A percentile compares a stretch with the other conserved stretches of the same genome.
Conservation (phyloP, 106 monocot species). For the Chionographis japonica region DNA sequence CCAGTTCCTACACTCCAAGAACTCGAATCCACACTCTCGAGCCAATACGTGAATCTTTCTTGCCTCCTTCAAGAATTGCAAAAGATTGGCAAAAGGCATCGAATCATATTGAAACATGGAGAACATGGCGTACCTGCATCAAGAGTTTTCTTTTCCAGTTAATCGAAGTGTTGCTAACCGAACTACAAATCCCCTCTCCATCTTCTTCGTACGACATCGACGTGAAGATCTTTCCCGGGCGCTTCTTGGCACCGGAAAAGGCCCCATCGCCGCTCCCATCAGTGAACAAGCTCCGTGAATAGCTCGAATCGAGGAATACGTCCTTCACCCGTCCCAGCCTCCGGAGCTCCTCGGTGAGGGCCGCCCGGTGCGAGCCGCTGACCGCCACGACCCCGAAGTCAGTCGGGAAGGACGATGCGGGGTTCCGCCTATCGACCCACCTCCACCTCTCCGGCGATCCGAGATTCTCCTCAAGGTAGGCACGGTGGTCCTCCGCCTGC, state of each 20-base stretch:
- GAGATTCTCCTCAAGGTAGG: slow-evolving; percentile 52
- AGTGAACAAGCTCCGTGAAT: slow-evolving; percentile 54
- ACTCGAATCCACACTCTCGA: too few species aligned
- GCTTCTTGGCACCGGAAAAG: slow-evolving; percentile 25
- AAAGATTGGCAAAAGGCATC: neutral
- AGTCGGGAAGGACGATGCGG: slow-evolving; percentile 68
- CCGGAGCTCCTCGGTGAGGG: slow-evolving; percentile 39
- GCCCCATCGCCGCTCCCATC: slow-evolving; percentile 20
- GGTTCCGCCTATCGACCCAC: slow-evolving; percentile 82
- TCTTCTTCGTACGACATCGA: slow-evolving; percentile 70
- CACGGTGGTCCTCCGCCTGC: slow-evolving; percentile 51
- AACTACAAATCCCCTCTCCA: slow-evolving; percentile 5
- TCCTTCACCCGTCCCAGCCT: slow-evolving; percentile 67
- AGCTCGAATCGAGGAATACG: slow-evolving; percentile 57
- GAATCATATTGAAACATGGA: neutral
- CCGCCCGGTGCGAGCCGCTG: slow-evolving; percentile 19
- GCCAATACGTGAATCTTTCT: neutral
- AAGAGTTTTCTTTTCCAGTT: slow-evolving; percentile 70
- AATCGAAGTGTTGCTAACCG: slow-evolving; percentile 27
- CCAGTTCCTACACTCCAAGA: too few species aligned
- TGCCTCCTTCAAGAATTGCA: neutral
- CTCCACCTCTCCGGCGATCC: slow-evolving; percentile 35
- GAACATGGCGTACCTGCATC: slow-evolving; percentile 48
- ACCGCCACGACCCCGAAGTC: slow-evolving; percentile 84
- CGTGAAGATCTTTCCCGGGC: slow-evolving; percentile 76